Evolutionary conservation across 1,284 basidiomycete genomes (phyloP).

Genomic region (Phenoliferia sp.): DNA sequence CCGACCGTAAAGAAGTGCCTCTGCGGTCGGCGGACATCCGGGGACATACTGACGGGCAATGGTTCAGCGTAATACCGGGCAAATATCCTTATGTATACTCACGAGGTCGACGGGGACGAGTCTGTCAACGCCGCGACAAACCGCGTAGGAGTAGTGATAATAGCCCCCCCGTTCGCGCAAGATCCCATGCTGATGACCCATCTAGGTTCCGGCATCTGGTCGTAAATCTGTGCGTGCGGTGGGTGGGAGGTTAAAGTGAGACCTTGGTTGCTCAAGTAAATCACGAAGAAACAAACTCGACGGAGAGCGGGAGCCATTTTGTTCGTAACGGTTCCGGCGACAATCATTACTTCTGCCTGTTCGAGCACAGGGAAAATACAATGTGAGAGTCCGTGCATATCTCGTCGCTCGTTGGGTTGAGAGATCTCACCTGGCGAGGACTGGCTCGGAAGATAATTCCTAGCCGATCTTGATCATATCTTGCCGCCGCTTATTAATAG

Average conservation of each 20-base stretch:
- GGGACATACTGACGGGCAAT: no score
- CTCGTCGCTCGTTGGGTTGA: neutral
- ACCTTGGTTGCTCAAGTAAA: no score
- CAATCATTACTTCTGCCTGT: constrained; percentile 96
- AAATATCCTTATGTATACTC: neutral
- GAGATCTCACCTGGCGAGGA: constrained; percentile 55
- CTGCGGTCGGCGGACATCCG: constrained; percentile 76
- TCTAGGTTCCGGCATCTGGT: constrained; percentile 77
- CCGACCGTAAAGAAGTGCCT: constrained; percentile 64
- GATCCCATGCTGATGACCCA: constrained; percentile 99
- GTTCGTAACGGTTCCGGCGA: constrained; percentile 97
- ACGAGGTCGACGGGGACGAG: constrained; percentile 87
- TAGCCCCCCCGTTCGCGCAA: constrained; percentile 79
- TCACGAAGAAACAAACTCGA: constrained; percentile 48
- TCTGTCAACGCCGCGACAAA: constrained; percentile 98
- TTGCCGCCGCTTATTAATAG: no score
- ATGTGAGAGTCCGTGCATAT: neutral
- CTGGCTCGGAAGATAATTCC: constrained; percentile 98
- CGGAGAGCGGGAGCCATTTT: constrained; percentile 98
- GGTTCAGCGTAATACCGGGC: constrained; percentile 48
- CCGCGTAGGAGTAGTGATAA: constrained; percentile 71
- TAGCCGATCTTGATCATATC: constrained; percentile 97
- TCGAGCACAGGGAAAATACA: no score
- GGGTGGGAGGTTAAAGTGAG: no score
- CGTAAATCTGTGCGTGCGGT: constrained; percentile 65